Conservation (phyloP, 2,329 filamentous ascomycete genomes). For the Trematosphaeria pertusa region DNA sequence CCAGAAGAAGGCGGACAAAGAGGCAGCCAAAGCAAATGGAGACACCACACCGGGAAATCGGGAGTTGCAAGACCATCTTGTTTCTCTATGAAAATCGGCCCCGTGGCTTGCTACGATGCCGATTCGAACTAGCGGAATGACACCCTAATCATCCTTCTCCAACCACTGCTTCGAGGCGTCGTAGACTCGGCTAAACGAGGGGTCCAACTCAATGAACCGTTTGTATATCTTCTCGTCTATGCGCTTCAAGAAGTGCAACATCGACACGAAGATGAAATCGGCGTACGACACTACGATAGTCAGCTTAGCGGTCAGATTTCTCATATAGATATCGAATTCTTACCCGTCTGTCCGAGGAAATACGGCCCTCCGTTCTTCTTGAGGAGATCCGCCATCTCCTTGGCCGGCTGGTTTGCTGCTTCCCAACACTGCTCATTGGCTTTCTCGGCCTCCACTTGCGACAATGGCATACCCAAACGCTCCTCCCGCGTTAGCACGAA, state of each 20-base stretch:
- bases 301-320: conserved; percentile 65
- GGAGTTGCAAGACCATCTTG: too few relatives aligned
- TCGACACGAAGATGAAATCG: conserved; percentile 61
- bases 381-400: conserved; percentile 54
- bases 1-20: too few relatives aligned
- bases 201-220: conserved; percentile 49
- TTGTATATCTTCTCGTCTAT: conserved; percentile 49
- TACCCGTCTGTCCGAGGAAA: conserved; percentile 62
- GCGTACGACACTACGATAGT: conserved; percentile 45
- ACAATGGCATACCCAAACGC: conserved; percentile 60
- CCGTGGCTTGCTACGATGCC: too few relatives aligned
- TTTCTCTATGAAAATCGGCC: too few relatives aligned
- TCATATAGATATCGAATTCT: conserved; percentile 15
- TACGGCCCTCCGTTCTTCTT: conserved; percentile 66
- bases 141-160: conserved; percentile 48
- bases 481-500: conserved; percentile 62
- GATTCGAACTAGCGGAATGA: too few relatives aligned
- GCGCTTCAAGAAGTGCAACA: conserved; percentile 54
- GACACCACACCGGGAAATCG: too few relatives aligned
- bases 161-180: conserved; percentile 52
- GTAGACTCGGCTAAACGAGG: conserved; percentile 43
- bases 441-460: conserved; percentile 56
- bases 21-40: too few relatives aligned
- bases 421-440: conserved; percentile 61
- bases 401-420: conserved; percentile 47